A percentile compares a stretch with the other conserved stretches of the same genome.
These are phyloP conservation scores for Dioscorea alata DNA, from an alignment of 106 monocot species.

Conservation along the genomic window DNA sequence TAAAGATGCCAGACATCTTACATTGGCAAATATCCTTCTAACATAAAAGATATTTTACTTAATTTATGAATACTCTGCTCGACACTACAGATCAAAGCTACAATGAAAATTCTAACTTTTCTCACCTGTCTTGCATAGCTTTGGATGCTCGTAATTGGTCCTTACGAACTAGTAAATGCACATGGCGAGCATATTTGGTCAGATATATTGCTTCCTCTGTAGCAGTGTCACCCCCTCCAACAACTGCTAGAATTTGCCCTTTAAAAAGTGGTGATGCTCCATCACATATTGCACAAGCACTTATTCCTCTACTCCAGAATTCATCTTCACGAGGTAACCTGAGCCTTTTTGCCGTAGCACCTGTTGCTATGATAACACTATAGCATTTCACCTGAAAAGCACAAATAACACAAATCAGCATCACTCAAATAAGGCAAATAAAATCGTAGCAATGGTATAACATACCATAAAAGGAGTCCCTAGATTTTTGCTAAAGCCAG, in stretches of 20 bases:
- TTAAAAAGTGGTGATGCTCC: conserved; percentile 96
- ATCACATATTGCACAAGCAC: conserved; percentile 99
- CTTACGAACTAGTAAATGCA: conserved; percentile 83
- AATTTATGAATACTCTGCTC: too few species aligned
- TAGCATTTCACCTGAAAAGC: conserved; percentile 77
- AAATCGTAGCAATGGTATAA: too few species aligned
- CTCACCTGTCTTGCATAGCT: conserved; percentile 97
- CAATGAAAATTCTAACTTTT: neutral
- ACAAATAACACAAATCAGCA: conserved; percentile 5
- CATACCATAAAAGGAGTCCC: too few species aligned
- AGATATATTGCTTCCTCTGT: conserved; percentile 96
- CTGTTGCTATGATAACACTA: conserved; percentile 87
- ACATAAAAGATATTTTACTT: too few species aligned
- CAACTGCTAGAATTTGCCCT: conserved; percentile 86
- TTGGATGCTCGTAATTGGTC: conserved; percentile 73
- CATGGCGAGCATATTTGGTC: conserved; percentile 97
- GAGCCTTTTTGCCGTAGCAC: conserved; percentile 90
- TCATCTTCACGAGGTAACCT: conserved; percentile 94
- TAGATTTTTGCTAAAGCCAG: too few species aligned
- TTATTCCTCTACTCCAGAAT: conserved; percentile 99
- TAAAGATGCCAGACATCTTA: too few species aligned
- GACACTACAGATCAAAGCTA: too few species aligned
- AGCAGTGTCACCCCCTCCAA: conserved; percentile 96
- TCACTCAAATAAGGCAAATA: neutral
- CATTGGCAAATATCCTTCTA: too few species aligned